Evolutionary conservation across 257 asterid species (phyloP), one percentile per base, ranked within the genome.

Genomic region (Nicotiana sylvestris): DNA sequence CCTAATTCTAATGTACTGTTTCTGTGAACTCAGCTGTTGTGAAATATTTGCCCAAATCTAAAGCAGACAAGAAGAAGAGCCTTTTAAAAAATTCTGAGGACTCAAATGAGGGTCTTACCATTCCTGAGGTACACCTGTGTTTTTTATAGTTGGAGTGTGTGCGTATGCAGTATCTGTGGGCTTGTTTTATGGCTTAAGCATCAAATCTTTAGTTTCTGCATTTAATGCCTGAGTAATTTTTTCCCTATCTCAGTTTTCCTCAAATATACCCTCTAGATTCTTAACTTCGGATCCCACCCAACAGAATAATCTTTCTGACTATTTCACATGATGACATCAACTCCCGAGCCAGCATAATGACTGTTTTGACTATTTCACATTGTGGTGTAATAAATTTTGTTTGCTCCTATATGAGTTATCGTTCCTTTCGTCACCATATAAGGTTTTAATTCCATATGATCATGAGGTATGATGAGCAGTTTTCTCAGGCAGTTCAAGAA

Each of bases 41-140:
- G 82, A 82, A 85, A 76, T 96, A 94, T 88, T 82, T 94, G 86
- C 97, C 96, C 76, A 96, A 96, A 88, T 90, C 97, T 64, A 96
- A 89, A 88, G 85, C 89, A 70, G 92, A 90, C 83, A 93, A 90
- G 87, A 94, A 72, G 90, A 94, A 94, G 97, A 96, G 98, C 76
- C 89, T 96, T 70, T 86, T 96, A 83, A 95, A 96, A 84, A 86
- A 87, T 67, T 72, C 92, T 25, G 84, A 90, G 74, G 97, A 86
- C 72, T 43, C 88, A 16, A 80, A 61, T 60, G 87, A 82, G 60
- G 89, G 78, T 83, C 91, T 81, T 78, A 83, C 76, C 46, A 51
- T 27, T 76, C 64, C 80, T 51, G 80, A 76, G 80, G 80, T 76
- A 74, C 46, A 27, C 64, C 27, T 27, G 27, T 51, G 80, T 76